These are phyloP conservation scores for Boletus vermiculosoides DNA, from an alignment of 768 basidiomycete genomes.

Conservation along the genomic window DNA sequence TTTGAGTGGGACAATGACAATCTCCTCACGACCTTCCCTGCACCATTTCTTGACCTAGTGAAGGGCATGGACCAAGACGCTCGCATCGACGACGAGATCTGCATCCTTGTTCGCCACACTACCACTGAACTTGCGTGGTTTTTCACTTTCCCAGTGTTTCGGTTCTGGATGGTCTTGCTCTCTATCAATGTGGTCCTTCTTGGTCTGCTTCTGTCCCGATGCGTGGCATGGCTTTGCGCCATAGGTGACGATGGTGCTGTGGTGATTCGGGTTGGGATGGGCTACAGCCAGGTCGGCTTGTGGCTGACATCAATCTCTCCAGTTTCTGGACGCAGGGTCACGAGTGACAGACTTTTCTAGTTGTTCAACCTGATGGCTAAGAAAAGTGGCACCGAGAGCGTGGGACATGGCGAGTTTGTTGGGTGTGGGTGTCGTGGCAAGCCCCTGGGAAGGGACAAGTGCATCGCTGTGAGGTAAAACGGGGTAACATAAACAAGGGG, in stretches of 20 bases:
- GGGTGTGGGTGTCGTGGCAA: conserved; percentile 30
- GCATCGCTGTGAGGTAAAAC: background rate
- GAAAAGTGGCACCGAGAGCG: conserved; percentile 83
- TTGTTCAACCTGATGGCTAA: conserved; percentile 85
- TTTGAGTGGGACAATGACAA: conserved; percentile 85
- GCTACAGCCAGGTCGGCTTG: conserved; percentile 14
- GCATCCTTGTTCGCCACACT: conserved; percentile 54
- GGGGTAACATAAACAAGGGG: no score
- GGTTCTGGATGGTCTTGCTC: conserved; percentile 23
- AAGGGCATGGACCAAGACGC: conserved; percentile 75
- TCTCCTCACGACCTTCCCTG: conserved; percentile 69
- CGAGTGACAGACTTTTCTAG: conserved; percentile 72
- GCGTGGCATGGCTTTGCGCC: conserved; percentile 25
- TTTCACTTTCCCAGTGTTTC: conserved; percentile 19
- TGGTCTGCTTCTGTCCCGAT: conserved; percentile 19
- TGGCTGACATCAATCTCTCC: conserved; percentile 51
- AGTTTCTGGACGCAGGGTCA: conserved; percentile 54
- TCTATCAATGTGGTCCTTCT: conserved; percentile 23
- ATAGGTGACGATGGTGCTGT: conserved; percentile 8
- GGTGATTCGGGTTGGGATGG: conserved; percentile 21
- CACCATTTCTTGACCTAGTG: conserved; percentile 83
- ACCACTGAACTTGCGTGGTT: conserved; percentile 24
- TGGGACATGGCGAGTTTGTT: conserved; percentile 81
- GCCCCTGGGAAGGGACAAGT: conserved; percentile 11
- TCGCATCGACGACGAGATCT: conserved; percentile 76